Evolutionary conservation across 1,284 basidiomycete species (phyloP).

Genomic region (Microbotryum intermedium): DNA sequence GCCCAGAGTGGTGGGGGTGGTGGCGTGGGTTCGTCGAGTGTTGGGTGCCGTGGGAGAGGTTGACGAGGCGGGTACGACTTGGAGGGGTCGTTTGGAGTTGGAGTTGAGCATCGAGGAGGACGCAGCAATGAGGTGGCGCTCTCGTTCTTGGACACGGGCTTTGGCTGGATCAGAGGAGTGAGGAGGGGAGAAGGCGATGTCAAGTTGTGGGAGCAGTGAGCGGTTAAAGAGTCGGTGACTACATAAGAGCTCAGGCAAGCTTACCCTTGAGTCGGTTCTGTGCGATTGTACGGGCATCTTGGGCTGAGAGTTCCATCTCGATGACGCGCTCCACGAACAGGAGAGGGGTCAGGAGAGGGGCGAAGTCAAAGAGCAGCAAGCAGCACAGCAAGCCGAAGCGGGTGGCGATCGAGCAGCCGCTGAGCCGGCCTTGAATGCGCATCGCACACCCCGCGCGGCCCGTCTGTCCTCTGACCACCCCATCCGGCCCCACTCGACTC

Average conservation of each 20-base stretch:
- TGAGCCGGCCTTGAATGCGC: too few relatives aligned
- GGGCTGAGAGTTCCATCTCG: neutral
- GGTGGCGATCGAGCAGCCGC: too few relatives aligned
- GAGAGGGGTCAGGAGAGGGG: too few relatives aligned
- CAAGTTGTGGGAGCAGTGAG: neutral
- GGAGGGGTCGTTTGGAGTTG: conserved; percentile 53
- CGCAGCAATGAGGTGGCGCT: conserved; percentile 29
- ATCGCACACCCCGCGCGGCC: too few relatives aligned
- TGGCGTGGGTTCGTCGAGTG: conserved; percentile 13
- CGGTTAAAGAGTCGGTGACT: neutral
- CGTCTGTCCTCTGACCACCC: too few relatives aligned
- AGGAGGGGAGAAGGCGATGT: too few relatives aligned
- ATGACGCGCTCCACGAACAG: too few relatives aligned
- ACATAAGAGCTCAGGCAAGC: neutral
- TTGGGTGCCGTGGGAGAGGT: conserved; percentile 50
- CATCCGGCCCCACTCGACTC: too few relatives aligned
- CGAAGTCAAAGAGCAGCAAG: too few relatives aligned
- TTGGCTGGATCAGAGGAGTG: conserved; percentile 21
- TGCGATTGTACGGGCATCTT: neutral
- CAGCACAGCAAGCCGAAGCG: too few relatives aligned
- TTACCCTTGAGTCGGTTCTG: conserved; percentile 21
- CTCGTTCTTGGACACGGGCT: conserved; percentile 51
- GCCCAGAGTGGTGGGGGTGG: neutral
- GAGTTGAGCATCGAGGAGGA: conserved; percentile 40
- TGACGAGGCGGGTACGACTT: conserved; percentile 48